Evolutionary conservation across 2,329 filamentous ascomycete species (phyloP).

Genomic region (Onygena corvina): DNA sequence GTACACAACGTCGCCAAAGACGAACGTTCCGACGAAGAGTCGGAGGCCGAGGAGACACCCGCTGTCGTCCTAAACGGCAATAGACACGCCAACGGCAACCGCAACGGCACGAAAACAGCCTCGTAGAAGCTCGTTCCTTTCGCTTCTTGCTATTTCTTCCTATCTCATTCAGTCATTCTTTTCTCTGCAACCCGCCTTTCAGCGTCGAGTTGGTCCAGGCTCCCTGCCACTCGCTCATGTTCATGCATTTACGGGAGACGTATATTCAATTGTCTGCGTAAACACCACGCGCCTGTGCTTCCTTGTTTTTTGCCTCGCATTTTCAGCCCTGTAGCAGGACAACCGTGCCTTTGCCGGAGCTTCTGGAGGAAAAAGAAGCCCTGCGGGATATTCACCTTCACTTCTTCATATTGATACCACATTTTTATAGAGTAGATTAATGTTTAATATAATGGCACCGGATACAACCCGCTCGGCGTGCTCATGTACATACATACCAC

Average conservation of each 20-base stretch:
- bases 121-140: not conserved
- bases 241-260: not conserved
- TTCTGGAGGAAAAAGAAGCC: no score
- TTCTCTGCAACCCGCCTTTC: no score
- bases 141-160: no score
- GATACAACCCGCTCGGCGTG: not conserved
- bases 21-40: conserved; percentile 36
- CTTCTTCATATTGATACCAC: conserved; percentile 7
- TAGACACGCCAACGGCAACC: not conserved
- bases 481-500: not conserved
- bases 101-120: not conserved
- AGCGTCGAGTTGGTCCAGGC: not conserved
- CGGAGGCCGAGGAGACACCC: conserved; percentile 17
- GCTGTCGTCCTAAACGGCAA: not conserved
- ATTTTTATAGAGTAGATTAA: not conserved
- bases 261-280: not conserved
- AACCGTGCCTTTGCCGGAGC: not conserved
- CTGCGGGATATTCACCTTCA: not conserved
- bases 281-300: not conserved
- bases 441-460: conserved; percentile 5
- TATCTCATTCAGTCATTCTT: no score
- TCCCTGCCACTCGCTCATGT: not conserved
- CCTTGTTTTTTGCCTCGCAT: not conserved
- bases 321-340: not conserved
- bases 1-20: conserved; percentile 31